phyloP scores from a whole-genome alignment of 495 filamentous ascomycete species.

The Talaromyces wortmannii region DNA sequence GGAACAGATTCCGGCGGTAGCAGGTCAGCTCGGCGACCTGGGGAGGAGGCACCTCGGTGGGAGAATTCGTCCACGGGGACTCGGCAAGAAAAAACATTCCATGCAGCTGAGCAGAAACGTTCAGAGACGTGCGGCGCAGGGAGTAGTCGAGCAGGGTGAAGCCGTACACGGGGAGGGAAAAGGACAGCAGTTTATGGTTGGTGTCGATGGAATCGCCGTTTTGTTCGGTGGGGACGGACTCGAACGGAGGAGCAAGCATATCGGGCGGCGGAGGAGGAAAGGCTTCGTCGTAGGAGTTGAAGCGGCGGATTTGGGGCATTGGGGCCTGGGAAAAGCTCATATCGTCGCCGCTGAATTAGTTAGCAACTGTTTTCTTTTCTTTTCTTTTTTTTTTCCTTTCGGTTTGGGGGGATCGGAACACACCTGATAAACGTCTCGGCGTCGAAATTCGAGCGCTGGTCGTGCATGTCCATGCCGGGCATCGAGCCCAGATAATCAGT shows the following conservation, averaged over 20 bases:
- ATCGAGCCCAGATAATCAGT: conserved; percentile 47
- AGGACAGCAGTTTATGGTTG: conserved; percentile 76
- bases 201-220: conserved; percentile 45
- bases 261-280: conserved; percentile 41
- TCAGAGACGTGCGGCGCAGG: conserved; percentile 49
- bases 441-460: conserved; percentile 52
- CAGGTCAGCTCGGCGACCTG: conserved; percentile 74
- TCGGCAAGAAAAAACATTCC: conserved; percentile 97
- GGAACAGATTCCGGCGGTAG: conserved; percentile 86
- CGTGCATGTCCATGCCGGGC: conserved; percentile 46
- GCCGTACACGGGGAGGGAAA: conserved; percentile 61
- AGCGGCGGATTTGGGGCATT: conserved; percentile 29
- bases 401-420: conserved; percentile 8
- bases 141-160: conserved; percentile 66
- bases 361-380: background rate
- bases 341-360: conserved; percentile 25
- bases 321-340: conserved; percentile 30
- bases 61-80: conserved; percentile 43
- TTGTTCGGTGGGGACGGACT: conserved; percentile 32
- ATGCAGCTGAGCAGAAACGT: conserved; percentile 76
- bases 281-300: conserved; percentile 57
- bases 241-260: conserved; percentile 44
- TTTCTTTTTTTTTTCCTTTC: background rate
- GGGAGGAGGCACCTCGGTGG: conserved; percentile 31
- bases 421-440: conserved; percentile 54